Percentiles rank a stretch among this genome's conserved stretches.
Evolutionary conservation across 768 basidiomycete genomes (phyloP).

Genomic region (Coprinellus aureogranulatus): DNA sequence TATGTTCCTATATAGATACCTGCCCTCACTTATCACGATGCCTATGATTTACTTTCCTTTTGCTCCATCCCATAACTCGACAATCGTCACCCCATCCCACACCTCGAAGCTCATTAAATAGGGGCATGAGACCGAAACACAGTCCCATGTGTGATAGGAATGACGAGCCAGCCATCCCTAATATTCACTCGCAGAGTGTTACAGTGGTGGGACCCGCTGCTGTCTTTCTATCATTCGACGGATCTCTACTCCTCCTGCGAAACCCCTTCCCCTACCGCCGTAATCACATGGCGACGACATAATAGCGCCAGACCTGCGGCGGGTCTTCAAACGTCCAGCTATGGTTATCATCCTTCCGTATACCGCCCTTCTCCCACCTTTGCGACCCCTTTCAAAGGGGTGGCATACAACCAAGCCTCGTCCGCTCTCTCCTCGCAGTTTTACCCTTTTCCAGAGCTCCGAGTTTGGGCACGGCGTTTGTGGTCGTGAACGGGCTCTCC

Average conservation of each 20-base stretch:
- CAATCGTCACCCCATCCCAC: constrained; percentile 13
- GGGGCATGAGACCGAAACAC: constrained; percentile 20
- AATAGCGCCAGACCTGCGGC: constrained; percentile 56
- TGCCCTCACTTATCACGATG: constrained; percentile 16
- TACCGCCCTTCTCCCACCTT: constrained; percentile 64
- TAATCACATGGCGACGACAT: constrained; percentile 42
- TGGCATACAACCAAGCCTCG: constrained; percentile 64
- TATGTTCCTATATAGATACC: constrained; percentile 12
- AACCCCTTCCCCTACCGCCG: constrained; percentile 33
- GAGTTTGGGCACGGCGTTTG: constrained; percentile 49
- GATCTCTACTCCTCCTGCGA: constrained; percentile 17
- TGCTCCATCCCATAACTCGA: constrained; percentile 15
- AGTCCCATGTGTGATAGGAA: constrained; percentile 21
- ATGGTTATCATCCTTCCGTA: constrained; percentile 76
- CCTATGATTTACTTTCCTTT: constrained; percentile 19
- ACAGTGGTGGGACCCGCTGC: constrained; percentile 81
- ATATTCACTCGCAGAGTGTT: constrained; percentile 65
- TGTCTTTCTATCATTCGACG: constrained; percentile 50
- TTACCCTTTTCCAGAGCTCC: constrained; percentile 72
- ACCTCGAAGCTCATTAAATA: constrained; percentile 30
- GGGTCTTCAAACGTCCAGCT: constrained; percentile 62
- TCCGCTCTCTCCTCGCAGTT: constrained; percentile 61
- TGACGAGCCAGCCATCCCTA: constrained; percentile 59
- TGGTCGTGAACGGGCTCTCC: constrained; percentile 57
- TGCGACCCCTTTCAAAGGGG: constrained; percentile 53